Conservation (phyloP, 2,329 filamentous ascomycete genomes). For the Fusarium napiforme region DNA sequence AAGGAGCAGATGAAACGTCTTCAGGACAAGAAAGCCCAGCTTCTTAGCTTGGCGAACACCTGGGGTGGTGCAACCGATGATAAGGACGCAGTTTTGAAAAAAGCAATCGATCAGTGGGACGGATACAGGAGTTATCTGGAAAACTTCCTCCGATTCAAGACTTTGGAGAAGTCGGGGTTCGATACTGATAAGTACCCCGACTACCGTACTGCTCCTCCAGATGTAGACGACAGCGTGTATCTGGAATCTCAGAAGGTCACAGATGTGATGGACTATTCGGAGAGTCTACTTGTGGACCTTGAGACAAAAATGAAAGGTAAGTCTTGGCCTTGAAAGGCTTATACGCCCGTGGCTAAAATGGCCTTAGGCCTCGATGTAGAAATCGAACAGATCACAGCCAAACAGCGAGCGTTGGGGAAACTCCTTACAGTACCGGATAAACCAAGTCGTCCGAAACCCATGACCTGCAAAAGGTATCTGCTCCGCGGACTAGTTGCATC, state of each 20-base stretch:
- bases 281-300: constrained; percentile 50
- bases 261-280: constrained; percentile 49
- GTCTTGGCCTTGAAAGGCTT: constrained; percentile 8
- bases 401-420: constrained; percentile 52
- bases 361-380: constrained; percentile 46
- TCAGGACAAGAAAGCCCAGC: constrained; percentile 38
- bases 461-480: constrained; percentile 58
- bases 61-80: constrained; percentile 41
- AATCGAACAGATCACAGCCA: constrained; percentile 48
- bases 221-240: constrained; percentile 50
- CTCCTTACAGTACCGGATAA: constrained; percentile 55
- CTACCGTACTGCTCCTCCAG: constrained; percentile 53
- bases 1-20: constrained; percentile 45
- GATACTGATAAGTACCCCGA: constrained; percentile 53
- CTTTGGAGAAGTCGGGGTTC: constrained; percentile 53
- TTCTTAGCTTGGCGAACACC: constrained; percentile 45
- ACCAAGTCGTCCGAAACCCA: constrained; percentile 49
- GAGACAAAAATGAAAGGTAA: constrained; percentile 51
- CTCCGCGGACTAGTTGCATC: constrained; percentile 64
- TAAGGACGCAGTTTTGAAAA: constrained; percentile 48
- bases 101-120: constrained; percentile 48
- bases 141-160: constrained; percentile 49
- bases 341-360: constrained; percentile 33
- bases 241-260: constrained; percentile 46
- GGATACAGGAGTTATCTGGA: constrained; percentile 51